Evolutionary conservation across 176 grass and related monocot genomes (phyloP).

Genomic region (Panicum miliaceum): DNA sequence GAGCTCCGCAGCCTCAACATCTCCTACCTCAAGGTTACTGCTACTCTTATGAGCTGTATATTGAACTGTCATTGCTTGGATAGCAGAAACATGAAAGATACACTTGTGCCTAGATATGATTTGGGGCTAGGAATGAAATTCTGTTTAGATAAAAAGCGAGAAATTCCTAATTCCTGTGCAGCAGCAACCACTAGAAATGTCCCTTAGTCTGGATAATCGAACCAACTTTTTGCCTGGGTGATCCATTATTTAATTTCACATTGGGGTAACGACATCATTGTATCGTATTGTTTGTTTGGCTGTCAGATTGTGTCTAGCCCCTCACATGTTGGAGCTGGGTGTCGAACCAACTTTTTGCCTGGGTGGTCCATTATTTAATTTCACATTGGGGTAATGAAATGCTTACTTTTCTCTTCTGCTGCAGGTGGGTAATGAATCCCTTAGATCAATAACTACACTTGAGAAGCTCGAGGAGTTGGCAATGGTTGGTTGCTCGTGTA

Average conservation of each 20-base stretch:
- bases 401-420: slow-evolving; percentile 14
- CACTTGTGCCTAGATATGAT: background rate
- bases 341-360: background rate
- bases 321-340: background rate
- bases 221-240: background rate
- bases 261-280: background rate
- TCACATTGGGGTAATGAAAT: background rate
- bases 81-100: background rate
- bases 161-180: background rate
- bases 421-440: slow-evolving; percentile 80
- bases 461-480: slow-evolving; percentile 77
- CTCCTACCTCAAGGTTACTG: slow-evolving; percentile 82
- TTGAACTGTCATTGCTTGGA: background rate
- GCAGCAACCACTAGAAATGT: background rate
- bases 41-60: background rate
- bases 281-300: background rate
- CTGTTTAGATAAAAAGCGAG: background rate
- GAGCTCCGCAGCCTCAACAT: slow-evolving; percentile 74
- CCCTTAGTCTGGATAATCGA: background rate
- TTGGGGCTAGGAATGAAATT: background rate
- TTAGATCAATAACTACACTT: slow-evolving; percentile 86
- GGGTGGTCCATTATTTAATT: background rate
- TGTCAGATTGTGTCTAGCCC: no score
- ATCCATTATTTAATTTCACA: background rate
- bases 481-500: slow-evolving; percentile 78